Percentiles rank a stretch among this genome's conserved stretches.
Evolutionary conservation across 2,329 filamentous ascomycete genomes (phyloP).

Genomic region (Fusarium sp.): DNA sequence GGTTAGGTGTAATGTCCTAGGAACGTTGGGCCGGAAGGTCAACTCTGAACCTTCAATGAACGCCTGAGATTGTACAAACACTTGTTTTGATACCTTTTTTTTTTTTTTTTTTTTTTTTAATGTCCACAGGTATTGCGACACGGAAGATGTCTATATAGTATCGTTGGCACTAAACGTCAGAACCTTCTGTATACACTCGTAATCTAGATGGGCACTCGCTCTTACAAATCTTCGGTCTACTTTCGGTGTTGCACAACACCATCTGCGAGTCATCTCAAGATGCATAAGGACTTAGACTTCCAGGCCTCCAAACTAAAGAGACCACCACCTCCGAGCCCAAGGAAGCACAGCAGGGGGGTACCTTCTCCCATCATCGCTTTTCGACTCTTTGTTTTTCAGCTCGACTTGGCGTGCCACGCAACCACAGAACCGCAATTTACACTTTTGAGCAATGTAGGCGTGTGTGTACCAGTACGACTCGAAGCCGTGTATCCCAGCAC

Average conservation of each 20-base stretch:
- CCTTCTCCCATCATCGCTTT: background rate
- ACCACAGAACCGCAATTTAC: background rate
- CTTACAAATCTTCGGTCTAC: background rate
- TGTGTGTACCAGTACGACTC: background rate
- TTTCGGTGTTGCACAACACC: background rate
- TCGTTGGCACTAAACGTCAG: background rate
- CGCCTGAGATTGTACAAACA: background rate
- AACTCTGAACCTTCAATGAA: background rate
- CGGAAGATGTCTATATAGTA: background rate
- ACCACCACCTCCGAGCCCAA: background rate
- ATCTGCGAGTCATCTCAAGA: background rate
- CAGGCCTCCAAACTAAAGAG: background rate
- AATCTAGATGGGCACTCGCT: background rate
- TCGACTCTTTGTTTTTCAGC: background rate
- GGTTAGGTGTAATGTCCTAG: background rate
- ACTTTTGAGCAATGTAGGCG: background rate
- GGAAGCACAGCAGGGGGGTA: background rate
- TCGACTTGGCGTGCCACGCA: background rate
- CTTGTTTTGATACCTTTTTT: background rate
- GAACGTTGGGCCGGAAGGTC: background rate
- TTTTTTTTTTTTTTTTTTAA: background rate
- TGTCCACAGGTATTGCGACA: background rate
- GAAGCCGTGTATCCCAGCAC: background rate
- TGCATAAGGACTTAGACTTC: background rate
- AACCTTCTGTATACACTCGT: background rate